Conservation (phyloP, 192 early-diverging fungal genomes). For the Allomyces arbusculus region DNA sequence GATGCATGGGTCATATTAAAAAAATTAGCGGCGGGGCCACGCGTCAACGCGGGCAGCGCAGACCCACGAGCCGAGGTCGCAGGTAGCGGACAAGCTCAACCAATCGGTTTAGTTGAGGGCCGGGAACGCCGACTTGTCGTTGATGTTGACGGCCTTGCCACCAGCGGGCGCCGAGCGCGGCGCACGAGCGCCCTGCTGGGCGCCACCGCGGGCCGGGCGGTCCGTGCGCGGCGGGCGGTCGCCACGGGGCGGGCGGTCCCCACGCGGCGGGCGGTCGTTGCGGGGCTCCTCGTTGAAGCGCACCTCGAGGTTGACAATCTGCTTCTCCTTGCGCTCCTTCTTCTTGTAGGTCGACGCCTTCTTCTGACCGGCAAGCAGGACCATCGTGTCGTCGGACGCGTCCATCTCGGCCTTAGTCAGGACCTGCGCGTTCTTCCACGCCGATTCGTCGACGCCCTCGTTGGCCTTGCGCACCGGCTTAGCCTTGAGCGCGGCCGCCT, state of each 20-base stretch:
- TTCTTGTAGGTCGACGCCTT: constrained; percentile 25
- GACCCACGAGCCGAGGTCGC: too few relatives aligned
- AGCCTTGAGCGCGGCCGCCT: constrained; percentile 31
- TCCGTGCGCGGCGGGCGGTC: background rate
- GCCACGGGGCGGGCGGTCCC: background rate
- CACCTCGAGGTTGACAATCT: constrained; percentile 54
- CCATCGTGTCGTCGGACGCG: constrained; percentile 54
- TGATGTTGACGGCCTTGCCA: background rate
- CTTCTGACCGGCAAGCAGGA: constrained; percentile 16
- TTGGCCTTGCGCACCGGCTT: constrained; percentile 59
- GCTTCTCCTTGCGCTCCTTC: constrained; percentile 52
- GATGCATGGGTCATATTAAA: too few relatives aligned
- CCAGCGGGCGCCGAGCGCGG: background rate
- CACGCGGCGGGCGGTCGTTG: constrained; percentile 11
- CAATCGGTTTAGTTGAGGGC: background rate
- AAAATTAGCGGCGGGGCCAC: too few relatives aligned
- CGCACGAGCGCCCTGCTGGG: background rate
- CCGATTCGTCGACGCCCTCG: constrained; percentile 60
- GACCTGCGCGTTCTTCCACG: constrained; percentile 60
- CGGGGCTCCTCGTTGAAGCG: constrained; percentile 51
- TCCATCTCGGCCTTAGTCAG: constrained; percentile 51
- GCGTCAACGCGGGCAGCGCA: too few relatives aligned
- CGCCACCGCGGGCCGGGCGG: background rate
- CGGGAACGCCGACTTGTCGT: background rate
- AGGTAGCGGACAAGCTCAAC: background rate